Percentiles rank a stretch among this genome's conserved stretches.
These are phyloP conservation scores for Mycena leptocephala DNA, from an alignment of 768 basidiomycete genomes.

Conservation along the genomic window DNA sequence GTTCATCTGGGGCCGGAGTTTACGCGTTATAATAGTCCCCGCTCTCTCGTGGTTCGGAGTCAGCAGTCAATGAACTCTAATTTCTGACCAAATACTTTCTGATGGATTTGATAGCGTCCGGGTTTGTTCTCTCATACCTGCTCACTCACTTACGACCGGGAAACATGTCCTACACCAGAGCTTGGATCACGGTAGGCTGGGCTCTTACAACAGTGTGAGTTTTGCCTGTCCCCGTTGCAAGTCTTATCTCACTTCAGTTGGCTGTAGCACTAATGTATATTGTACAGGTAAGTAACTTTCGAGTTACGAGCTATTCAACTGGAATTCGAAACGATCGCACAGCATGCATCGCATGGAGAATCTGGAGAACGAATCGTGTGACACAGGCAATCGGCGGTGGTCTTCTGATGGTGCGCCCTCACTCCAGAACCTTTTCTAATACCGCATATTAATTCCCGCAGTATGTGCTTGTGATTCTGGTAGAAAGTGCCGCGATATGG, in stretches of 20 bases:
- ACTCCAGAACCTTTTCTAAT: background rate
- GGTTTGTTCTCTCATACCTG: background rate
- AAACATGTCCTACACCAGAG: background rate
- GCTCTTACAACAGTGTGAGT: background rate
- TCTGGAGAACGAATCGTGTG: conserved; percentile 12
- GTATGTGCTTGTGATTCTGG: background rate
- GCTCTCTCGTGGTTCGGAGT: background rate
- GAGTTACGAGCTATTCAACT: background rate
- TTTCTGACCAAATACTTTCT: background rate
- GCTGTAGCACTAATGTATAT: background rate
- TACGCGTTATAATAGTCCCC: background rate
- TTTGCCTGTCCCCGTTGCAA: background rate
- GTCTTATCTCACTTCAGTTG: background rate
- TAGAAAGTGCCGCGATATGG: conserved; percentile 6
- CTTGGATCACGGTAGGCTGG: background rate
- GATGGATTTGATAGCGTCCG: background rate
- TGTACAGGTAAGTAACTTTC: background rate
- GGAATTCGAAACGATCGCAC: background rate
- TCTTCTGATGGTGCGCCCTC: background rate
- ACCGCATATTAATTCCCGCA: background rate
- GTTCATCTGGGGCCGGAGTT: background rate
- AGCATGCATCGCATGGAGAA: conserved; percentile 2
- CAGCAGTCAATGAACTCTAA: background rate
- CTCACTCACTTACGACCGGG: background rate
- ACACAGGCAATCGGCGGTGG: background rate